A percentile compares a stretch with the other conserved stretches of the same genome.
Evolutionary conservation across 768 basidiomycete genomes (phyloP).

Genomic region (Boletus insuetus): DNA sequence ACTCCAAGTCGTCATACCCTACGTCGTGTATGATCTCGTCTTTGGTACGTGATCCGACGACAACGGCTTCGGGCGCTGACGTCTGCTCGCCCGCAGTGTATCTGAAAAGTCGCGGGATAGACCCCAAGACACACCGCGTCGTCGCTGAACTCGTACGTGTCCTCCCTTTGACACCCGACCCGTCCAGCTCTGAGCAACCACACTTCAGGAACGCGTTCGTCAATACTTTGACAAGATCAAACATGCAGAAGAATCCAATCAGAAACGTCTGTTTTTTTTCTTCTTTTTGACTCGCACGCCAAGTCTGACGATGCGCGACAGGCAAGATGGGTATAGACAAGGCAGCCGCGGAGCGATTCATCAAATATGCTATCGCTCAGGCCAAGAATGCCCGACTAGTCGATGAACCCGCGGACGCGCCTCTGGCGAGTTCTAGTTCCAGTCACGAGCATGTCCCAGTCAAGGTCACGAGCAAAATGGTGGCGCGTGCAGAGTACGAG

Average conservation of each 20-base stretch:
- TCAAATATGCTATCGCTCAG: constrained; percentile 77
- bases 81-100: constrained; percentile 51
- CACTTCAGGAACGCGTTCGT: constrained; percentile 62
- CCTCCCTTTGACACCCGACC: neutral
- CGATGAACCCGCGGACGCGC: constrained; percentile 28
- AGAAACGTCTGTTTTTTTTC: constrained; percentile 34
- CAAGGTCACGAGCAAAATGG: constrained; percentile 71
- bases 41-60: constrained; percentile 52
- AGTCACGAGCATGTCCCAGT: constrained; percentile 38
- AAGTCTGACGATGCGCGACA: constrained; percentile 15
- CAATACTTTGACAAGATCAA: constrained; percentile 84
- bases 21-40: constrained; percentile 80
- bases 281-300: neutral
- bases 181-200: neutral
- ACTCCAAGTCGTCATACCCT: constrained; percentile 75
- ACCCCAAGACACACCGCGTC: constrained; percentile 77
- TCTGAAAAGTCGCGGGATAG: constrained; percentile 74
- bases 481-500: constrained; percentile 64
- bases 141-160: constrained; percentile 49
- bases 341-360: constrained; percentile 76
- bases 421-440: constrained; percentile 10
- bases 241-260: constrained; percentile 64
- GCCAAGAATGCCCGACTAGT: constrained; percentile 39
- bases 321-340: constrained; percentile 62
- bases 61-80: neutral